Conservation (phyloP, 2,329 filamentous ascomycete species). For the Geosmithia putterillii region DNA sequence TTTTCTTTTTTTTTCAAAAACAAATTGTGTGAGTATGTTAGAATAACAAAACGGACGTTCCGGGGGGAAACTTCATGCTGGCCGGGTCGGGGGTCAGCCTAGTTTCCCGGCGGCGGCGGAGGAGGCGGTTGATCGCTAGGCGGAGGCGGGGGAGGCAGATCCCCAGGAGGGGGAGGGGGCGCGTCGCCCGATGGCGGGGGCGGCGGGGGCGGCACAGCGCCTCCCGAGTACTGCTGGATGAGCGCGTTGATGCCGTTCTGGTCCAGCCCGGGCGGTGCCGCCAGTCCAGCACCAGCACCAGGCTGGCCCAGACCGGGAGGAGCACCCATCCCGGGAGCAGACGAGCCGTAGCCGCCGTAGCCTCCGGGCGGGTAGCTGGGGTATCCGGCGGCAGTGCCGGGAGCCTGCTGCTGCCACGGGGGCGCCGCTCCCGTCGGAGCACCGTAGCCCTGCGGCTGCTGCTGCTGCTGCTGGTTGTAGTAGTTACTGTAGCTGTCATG, state of each 20-base stretch:
- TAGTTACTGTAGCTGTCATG: slow-evolving; percentile 19
- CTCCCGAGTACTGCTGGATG: slow-evolving; percentile 52
- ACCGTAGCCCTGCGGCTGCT: slow-evolving; percentile 9
- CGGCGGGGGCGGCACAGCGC: slow-evolving; percentile 44
- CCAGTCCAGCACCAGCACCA: slow-evolving; percentile 31
- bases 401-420: slow-evolving; percentile 44
- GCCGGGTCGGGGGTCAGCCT: slow-evolving; percentile 4
- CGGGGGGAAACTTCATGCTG: not conserved
- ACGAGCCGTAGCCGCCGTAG: slow-evolving; percentile 35
- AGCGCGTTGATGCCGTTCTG: slow-evolving; percentile 45
- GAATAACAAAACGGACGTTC: not conserved
- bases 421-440: slow-evolving; percentile 20
- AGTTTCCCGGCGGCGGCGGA: slow-evolving; percentile 45
- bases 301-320: slow-evolving; percentile 24
- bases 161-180: slow-evolving; percentile 42
- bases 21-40: not conserved
- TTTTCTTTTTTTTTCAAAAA: not conserved
- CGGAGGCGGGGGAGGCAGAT: slow-evolving; percentile 48
- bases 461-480: slow-evolving; percentile 6
- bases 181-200: slow-evolving; percentile 43
- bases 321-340: slow-evolving; percentile 23
- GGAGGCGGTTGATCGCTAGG: slow-evolving; percentile 52
- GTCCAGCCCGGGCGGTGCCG: slow-evolving; percentile 39
- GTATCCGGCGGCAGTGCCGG: slow-evolving; percentile 44
- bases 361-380: slow-evolving; percentile 32